Percentiles rank a stretch among this genome's conserved stretches.
Conservation (phyloP, 352 stramenopile genomes). For the Phytopythium oedochilum region DNA sequence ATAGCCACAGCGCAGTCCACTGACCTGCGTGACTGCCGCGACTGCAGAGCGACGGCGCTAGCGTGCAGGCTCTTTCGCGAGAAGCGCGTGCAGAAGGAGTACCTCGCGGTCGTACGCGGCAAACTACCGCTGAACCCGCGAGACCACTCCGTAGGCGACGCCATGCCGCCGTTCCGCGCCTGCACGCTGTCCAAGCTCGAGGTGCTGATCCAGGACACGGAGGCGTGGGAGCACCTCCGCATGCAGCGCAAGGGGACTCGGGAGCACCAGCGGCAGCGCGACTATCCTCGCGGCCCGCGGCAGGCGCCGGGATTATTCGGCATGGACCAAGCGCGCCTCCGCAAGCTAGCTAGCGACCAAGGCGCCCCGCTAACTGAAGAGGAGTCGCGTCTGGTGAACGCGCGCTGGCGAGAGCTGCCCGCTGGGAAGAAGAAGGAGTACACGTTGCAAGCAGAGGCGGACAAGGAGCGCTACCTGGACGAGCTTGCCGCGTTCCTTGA, state of each 20-base stretch:
- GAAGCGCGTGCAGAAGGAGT: conserved; percentile 81
- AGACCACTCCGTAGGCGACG: conserved; percentile 8
- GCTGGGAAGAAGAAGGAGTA: conserved; percentile 44
- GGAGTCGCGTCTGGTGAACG: conserved; percentile 11
- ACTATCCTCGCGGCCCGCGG: conserved; percentile 50
- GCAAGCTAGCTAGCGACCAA: conserved; percentile 11
- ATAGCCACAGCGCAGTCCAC: not conserved
- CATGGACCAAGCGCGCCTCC: conserved; percentile 53
- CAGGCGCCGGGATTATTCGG: conserved; percentile 62
- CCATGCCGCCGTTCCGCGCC: conserved; percentile 14
- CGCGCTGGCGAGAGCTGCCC: conserved; percentile 40
- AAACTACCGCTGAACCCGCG: conserved; percentile 56
- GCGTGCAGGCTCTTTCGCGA: conserved; percentile 72
- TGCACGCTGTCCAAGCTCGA: conserved; percentile 66
- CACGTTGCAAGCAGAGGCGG: conserved; percentile 27
- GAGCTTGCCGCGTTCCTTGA: conserved; percentile 55
- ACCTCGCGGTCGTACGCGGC: conserved; percentile 76
- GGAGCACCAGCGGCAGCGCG: conserved; percentile 37
- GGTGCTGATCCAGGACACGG: conserved; percentile 65
- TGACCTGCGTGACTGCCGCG: no score
- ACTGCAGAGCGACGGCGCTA: conserved; percentile 61
- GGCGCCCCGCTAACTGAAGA: not conserved
- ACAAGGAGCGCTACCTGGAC: conserved; percentile 48
- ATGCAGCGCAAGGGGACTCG: conserved; percentile 47
- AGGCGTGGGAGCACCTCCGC: conserved; percentile 53